Base-by-base conservation (phyloP, 2,329 filamentous ascomycete species). In the Neofusicoccum kwambonambiense region DNA sequence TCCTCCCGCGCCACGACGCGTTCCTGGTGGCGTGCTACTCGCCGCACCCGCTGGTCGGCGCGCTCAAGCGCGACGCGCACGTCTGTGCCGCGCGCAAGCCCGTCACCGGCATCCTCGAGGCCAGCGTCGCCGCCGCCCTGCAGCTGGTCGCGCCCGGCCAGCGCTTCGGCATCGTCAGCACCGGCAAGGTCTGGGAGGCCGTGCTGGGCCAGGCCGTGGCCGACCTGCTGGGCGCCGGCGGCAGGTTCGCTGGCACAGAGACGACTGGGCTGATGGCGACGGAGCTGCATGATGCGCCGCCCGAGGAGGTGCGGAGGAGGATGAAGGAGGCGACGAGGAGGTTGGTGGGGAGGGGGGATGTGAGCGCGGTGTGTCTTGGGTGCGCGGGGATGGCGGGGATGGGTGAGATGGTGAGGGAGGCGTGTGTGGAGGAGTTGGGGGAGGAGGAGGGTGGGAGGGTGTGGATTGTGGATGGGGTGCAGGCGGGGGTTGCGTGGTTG, bases 321-420 rank as follows among this genome's bases (percentile, higher is more conserved):
- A 86, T 97, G 73, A 87, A 83, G 69, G 83, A 86, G 15, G 92
- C 93, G 0, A 90, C 91, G 0, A 86, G 83, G 74, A 80, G 83
- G 58, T 78, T 97, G 31, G 77, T 96, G 34, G 75, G 73, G 7
- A 81, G 81, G 12, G 78, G 83, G 0, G 79, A 82, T 3, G 85
- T 93, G 0, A 81, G 82, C 4, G 90, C 88, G 27, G 86, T 97
- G 7, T 90, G 92, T 72, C 84, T 97, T 81, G 93, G 93, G 0
- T 97, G 93, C 75, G 93, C 91, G 2, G 93, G 93, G 0, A 97
- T 97, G 93, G 89, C 89, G 0, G 93, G 93, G 0, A 84, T 97
- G 78, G 90, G 95, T 70, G 82, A 87, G 45, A 89, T 89, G 65
- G 92, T 97, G 44, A 84, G 89, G 39, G 83, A 85, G 49, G 89